Base-by-base conservation (phyloP, 2,329 filamentous ascomycete genomes). In the Fusarium xylarioides region DNA sequence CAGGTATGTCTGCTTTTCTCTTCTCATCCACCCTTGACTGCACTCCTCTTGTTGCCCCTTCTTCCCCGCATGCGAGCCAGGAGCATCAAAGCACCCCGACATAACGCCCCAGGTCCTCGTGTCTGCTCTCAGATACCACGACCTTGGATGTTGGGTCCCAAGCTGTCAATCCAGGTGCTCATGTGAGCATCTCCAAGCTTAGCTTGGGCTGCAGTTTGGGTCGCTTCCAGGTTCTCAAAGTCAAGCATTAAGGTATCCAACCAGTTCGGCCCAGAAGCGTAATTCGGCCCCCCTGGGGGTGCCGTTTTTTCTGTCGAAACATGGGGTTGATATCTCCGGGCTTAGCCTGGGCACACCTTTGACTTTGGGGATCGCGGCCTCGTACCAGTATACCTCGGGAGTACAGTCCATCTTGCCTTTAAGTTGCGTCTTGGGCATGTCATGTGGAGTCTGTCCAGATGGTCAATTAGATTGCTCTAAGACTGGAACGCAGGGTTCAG, bases 1-100 rank as follows among this genome's bases (percentile, higher is more conserved):
- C 37, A 61, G 70, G 71, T 69, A 74, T 74, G 63, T 71, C 68
- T 69, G 68, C 60, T 49, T 49, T 66, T 63, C 70, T 23, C 38
- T 57, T 63, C 58, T 46, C 71, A 74, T 74, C 71, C 71, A 74
- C 11, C 57, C 67, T 74, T 52, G 57, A 54, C 35, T 66, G 57
- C 68, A 50, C 55, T 73, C 14, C 44, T 43, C 61, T 30, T 30
- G 5, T 18, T 46, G 37, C 28, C 28, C 56, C 57, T n/a, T 74
- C 68, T 74, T 74, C 63, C 63, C 61, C 23, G 67, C 7, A 52
- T 12, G 50, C 47, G 60, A 73, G 58, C 43, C 49, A 18, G 50
- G 6, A 63, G 64, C 54, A 55, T 40, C 38, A 68, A 73, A 60
- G 47, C 0, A 2, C 46, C 62, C 58, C 59, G 35, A 46, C 32